Percentiles rank a stretch among this genome's conserved stretches.
Evolutionary conservation across 1,284 basidiomycete species (phyloP).

Genomic region (Rhodotorula sp.): DNA sequence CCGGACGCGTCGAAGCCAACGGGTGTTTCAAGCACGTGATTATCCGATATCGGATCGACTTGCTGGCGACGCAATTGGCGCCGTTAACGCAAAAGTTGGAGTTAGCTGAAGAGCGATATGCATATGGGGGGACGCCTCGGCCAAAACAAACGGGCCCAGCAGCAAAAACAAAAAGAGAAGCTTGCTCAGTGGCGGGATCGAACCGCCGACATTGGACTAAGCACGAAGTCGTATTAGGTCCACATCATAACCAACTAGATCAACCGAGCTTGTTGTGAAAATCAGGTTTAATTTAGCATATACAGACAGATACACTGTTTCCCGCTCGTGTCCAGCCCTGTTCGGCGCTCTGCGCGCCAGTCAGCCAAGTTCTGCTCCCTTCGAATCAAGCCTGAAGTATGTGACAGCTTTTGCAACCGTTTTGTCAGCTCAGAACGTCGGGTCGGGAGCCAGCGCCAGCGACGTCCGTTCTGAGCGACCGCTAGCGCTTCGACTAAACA

Average conservation of each 20-base stretch:
- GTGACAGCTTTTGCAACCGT: too few relatives aligned
- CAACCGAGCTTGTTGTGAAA: conserved; percentile 4
- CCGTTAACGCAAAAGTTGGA: too few relatives aligned
- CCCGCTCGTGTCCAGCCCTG: too few relatives aligned
- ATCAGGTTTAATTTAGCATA: background rate
- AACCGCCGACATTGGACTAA: conserved; percentile 18
- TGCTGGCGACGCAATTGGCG: too few relatives aligned
- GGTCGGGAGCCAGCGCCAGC: background rate
- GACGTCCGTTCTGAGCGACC: background rate
- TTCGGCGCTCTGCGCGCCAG: background rate
- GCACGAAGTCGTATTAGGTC: conserved; percentile 3
- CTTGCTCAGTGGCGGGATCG: conserved; percentile 18
- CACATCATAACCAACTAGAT: conserved; percentile 22
- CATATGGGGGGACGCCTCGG: too few relatives aligned
- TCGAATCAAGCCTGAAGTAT: background rate
- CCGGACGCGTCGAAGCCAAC: too few relatives aligned
- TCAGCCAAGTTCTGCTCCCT: background rate
- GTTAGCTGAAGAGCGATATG: too few relatives aligned
- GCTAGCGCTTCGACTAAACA: too few relatives aligned
- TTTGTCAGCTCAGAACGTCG: background rate
- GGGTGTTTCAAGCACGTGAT: too few relatives aligned
- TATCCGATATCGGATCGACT: too few relatives aligned
- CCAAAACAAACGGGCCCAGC: too few relatives aligned
- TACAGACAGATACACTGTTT: too few relatives aligned
- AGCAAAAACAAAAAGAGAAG: background rate